A percentile compares a stretch with the other conserved stretches of the same genome.
Conservation (phyloP, 2,329 filamentous ascomycete genomes). For the Paraconiothyrium brasiliense region DNA sequence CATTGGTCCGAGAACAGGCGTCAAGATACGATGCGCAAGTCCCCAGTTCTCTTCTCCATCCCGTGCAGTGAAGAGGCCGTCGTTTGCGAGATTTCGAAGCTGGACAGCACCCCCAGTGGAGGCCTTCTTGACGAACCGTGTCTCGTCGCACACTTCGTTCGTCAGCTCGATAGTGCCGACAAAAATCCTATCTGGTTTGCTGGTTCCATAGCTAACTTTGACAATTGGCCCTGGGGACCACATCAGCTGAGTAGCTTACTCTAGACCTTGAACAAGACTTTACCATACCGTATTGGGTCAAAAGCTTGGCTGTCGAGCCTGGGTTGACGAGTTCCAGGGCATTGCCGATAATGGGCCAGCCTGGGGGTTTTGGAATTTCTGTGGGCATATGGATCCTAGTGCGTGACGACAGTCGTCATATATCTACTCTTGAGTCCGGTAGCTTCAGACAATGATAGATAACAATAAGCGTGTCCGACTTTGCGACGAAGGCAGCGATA, state of each 20-base stretch:
- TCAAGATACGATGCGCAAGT: background rate
- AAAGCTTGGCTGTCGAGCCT: background rate
- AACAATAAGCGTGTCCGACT: too few species aligned
- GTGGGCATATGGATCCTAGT: background rate
- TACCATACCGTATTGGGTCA: background rate
- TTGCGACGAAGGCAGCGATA: too few species aligned
- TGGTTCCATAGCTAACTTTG: background rate
- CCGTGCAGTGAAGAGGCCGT: background rate
- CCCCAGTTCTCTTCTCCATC: background rate
- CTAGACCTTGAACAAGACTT: background rate
- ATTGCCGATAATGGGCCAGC: background rate
- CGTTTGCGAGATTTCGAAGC: background rate
- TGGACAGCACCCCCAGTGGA: background rate
- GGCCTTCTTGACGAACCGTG: background rate
- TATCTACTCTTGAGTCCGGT: too few species aligned
- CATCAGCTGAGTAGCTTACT: background rate
- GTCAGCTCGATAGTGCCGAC: background rate
- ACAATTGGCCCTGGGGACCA: background rate
- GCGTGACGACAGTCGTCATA: too few species aligned
- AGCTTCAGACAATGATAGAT: too few species aligned
- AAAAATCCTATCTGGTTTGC: background rate
- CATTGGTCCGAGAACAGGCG: background rate
- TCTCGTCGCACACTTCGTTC: conserved; percentile 1
- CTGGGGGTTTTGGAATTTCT: background rate
- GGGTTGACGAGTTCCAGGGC: background rate